Conservation (phyloP, 345 rosid species). For the Pelargonium nanum region DNA sequence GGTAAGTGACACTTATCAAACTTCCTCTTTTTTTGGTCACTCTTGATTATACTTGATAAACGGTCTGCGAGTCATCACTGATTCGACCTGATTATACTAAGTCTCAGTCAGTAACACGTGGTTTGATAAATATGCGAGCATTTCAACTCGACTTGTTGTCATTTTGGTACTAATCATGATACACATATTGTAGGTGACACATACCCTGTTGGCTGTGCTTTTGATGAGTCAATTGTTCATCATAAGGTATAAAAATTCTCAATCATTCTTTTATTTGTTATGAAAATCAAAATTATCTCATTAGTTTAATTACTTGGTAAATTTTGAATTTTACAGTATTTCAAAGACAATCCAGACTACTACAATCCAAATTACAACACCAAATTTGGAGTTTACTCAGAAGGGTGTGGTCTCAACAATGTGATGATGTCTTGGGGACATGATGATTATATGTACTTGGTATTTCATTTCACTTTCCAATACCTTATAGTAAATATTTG, state of each 20-base stretch:
- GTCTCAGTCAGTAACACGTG: no score
- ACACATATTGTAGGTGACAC: conserved; percentile 45
- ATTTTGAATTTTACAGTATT: conserved; percentile 24
- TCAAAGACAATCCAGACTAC: conserved; percentile 48
- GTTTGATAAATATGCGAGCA: no score
- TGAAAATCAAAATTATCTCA: no score
- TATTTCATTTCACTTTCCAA: conserved; percentile 7
- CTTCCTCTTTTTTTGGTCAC: neutral
- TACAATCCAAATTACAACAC: conserved; percentile 40
- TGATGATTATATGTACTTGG: conserved; percentile 68
- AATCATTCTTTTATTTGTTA: no score
- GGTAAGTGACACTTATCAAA: conserved; percentile 28
- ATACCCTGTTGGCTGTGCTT: conserved; percentile 75
- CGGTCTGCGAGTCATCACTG: no score
- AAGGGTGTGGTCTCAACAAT: conserved; percentile 50
- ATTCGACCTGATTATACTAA: no score
- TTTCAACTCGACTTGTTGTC: no score
- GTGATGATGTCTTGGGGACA: conserved; percentile 65
- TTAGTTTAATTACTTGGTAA: no score
- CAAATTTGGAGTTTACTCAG: conserved; percentile 38
- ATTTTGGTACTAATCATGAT: neutral
- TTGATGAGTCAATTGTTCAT: conserved; percentile 64
- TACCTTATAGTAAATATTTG: neutral
- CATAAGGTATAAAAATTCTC: conserved; percentile 39
- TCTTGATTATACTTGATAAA: neutral